Conservation (phyloP, 768 basidiomycete species). For the Rhodosporidiobolus sp. region DNA sequence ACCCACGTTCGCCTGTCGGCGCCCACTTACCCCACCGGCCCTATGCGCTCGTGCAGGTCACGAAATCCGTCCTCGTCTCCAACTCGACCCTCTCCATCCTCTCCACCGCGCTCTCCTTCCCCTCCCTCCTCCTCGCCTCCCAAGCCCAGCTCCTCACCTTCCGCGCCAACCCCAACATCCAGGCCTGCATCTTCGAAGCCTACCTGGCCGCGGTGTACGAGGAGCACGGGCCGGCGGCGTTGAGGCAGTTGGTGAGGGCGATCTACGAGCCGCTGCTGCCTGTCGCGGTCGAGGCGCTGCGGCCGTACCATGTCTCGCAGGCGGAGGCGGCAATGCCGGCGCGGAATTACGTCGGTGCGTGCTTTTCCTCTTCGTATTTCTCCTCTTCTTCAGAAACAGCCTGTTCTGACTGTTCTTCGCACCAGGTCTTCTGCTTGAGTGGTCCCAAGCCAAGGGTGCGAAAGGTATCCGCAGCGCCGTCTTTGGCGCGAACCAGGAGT, state of each 20-base stretch:
- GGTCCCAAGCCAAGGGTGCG: too few relatives aligned
- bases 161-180: slow-evolving; percentile 3
- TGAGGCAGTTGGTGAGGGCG: slow-evolving; percentile 2
- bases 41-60: neutral
- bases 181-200: slow-evolving; percentile 24
- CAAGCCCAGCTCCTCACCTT: neutral
- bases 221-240: slow-evolving; percentile 4
- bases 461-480: too few relatives aligned
- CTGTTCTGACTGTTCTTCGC: too few relatives aligned
- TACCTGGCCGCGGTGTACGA: slow-evolving; percentile 12
- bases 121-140: slow-evolving; percentile 3
- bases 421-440: too few relatives aligned
- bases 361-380: too few relatives aligned
- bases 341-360: too few relatives aligned
- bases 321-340: too few relatives aligned
- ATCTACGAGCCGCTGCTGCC: slow-evolving; percentile 11
- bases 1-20: too few relatives aligned
- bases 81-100: slow-evolving; percentile 18
- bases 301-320: neutral
- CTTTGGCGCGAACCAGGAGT: too few relatives aligned
- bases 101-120: neutral
- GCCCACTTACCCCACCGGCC: too few relatives aligned
- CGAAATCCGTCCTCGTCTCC: slow-evolving; percentile 19
- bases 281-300: neutral
- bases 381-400: too few relatives aligned